A percentile compares a stretch with the other conserved stretches of the same genome.
Evolutionary conservation across 1,139 yeast genomes (phyloP).

Genomic region (Yamadazyma sp.): DNA sequence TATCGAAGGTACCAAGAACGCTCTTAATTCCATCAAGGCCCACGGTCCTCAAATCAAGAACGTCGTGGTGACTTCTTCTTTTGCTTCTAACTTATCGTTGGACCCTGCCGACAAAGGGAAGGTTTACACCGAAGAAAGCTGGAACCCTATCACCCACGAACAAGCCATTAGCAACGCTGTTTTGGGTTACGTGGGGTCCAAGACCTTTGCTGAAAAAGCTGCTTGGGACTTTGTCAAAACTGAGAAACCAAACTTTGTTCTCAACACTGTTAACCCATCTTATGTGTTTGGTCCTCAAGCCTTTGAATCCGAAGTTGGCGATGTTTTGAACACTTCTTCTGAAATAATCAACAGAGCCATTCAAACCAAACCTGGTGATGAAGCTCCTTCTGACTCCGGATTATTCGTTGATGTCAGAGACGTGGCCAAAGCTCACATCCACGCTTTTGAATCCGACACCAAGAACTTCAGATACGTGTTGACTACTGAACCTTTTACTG

Average conservation of each 20-base stretch:
- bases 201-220: constrained; percentile 37
- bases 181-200: constrained; percentile 32
- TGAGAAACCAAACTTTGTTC: constrained; percentile 25
- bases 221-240: constrained; percentile 53
- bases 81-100: constrained; percentile 15
- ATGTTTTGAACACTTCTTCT: constrained; percentile 41
- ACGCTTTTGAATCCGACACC: constrained; percentile 28
- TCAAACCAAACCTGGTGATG: constrained; percentile 16
- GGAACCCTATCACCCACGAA: constrained; percentile 42
- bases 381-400: constrained; percentile 22
- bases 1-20: constrained; percentile 24
- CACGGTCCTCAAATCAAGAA: constrained; percentile 24
- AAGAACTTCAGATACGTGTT: constrained; percentile 26
- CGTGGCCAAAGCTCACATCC: constrained; percentile 36
- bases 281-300: constrained; percentile 45
- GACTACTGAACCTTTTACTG: constrained; percentile 28
- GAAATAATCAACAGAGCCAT: constrained; percentile 27
- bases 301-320: constrained; percentile 27
- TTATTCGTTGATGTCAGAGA: constrained; percentile 41
- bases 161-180: constrained; percentile 22
- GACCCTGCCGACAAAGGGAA: neutral
- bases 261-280: constrained; percentile 30
- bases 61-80: constrained; percentile 29
- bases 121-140: constrained; percentile 28
- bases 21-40: constrained; percentile 21